Conservation (phyloP, 371 early-diverging fungal species). For the Mucor velutinosus region DNA sequence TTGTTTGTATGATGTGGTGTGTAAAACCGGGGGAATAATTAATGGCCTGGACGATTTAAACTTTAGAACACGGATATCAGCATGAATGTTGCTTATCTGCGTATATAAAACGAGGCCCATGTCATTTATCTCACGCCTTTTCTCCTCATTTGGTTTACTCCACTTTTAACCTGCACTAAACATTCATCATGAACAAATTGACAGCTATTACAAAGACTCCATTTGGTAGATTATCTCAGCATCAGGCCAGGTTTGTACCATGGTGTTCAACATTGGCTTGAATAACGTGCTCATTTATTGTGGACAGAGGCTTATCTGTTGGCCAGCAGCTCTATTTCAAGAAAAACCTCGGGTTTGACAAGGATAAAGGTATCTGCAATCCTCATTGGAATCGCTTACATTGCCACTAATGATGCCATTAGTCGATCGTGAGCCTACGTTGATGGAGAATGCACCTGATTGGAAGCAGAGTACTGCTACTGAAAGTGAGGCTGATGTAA, state of each 20-base stretch:
- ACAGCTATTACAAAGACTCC: background rate
- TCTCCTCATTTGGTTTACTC: background rate
- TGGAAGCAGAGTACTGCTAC: conserved; percentile 20
- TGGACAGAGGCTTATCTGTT: background rate
- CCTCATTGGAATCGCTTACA: background rate
- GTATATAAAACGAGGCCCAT: background rate
- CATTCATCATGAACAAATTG: background rate
- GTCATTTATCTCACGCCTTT: background rate
- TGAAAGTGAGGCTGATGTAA: conserved; percentile 26
- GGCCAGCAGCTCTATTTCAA: background rate
- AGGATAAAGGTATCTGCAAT: background rate
- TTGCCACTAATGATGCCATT: background rate
- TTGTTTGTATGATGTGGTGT: background rate
- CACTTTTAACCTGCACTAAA: background rate
- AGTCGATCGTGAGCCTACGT: conserved; percentile 9
- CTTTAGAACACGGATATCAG: background rate
- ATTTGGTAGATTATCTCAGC: background rate
- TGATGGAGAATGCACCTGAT: conserved; percentile 18
- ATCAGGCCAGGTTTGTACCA: background rate
- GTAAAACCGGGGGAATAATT: background rate
- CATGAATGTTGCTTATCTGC: background rate
- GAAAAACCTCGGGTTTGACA: conserved; percentile 9
- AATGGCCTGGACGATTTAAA: background rate
- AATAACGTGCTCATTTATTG: background rate
- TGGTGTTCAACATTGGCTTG: background rate